Evolutionary conservation across 257 asterid genomes (phyloP).

Genomic region (Solanum virginianum): DNA sequence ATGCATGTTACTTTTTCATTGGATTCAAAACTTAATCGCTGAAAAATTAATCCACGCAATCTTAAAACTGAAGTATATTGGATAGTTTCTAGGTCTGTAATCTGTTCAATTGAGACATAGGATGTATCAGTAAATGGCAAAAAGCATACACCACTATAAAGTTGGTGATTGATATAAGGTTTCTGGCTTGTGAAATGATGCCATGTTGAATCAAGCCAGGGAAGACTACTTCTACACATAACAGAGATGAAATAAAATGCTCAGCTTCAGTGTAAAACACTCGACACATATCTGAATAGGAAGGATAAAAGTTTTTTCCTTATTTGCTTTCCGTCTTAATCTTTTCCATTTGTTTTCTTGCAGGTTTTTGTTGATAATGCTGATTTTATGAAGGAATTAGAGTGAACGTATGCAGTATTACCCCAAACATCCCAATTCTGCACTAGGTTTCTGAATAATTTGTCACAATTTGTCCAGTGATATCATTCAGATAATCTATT

Average conservation of each 20-base stretch:
- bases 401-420: slow-evolving; percentile 4
- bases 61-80: background rate
- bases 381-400: slow-evolving; percentile 39
- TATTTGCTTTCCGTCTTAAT: background rate
- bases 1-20: background rate
- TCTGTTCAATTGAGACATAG: background rate
- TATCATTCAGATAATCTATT: background rate
- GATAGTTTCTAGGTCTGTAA: background rate
- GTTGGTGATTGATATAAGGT: background rate
- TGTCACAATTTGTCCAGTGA: background rate
- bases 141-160: background rate
- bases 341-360: slow-evolving; percentile 1
- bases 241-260: background rate
- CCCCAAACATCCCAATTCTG: background rate
- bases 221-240: background rate
- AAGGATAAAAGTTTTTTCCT: background rate
- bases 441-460: background rate
- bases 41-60: background rate
- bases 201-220: background rate
- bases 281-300: background rate
- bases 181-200: background rate
- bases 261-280: background rate
- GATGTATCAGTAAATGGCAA: background rate
- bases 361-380: slow-evolving; percentile 43
- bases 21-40: background rate